A percentile compares a stretch with the other conserved stretches of the same genome.
Evolutionary conservation across 2,329 filamentous ascomycete genomes (phyloP).

Genomic region (Ascochyta pisi): DNA sequence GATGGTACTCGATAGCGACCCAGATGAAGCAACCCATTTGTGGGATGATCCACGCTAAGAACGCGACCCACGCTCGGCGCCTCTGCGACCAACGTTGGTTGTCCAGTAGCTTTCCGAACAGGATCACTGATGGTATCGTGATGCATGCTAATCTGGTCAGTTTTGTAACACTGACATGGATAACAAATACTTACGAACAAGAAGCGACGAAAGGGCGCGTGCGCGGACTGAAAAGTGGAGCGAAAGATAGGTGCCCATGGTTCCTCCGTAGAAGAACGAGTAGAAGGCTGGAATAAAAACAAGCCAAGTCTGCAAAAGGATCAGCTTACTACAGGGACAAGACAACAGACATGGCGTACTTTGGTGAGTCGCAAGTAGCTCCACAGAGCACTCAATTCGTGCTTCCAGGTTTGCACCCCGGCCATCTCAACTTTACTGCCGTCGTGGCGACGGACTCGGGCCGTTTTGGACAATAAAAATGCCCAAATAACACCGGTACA

Average conservation of each 20-base stretch:
- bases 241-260: constrained; percentile 19
- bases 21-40: constrained; percentile 16
- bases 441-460: too few species aligned
- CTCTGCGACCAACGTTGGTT: constrained; percentile 6
- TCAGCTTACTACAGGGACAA: neutral
- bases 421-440: too few species aligned
- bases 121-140: constrained; percentile 13
- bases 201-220: constrained; percentile 16
- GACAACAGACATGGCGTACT: too few species aligned
- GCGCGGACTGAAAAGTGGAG: constrained; percentile 21
- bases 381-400: too few species aligned
- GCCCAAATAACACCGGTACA: too few species aligned
- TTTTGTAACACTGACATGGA: too few species aligned
- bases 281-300: constrained; percentile 16
- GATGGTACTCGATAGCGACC: constrained; percentile 16
- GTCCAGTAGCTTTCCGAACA: constrained; percentile 17
- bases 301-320: constrained; percentile 5
- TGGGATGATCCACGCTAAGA: constrained; percentile 8
- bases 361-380: too few species aligned
- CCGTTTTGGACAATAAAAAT: too few species aligned
- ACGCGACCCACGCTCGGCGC: constrained; percentile 14
- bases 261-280: constrained; percentile 20
- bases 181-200: constrained; percentile 13
- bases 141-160: neutral
- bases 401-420: too few species aligned